A percentile compares a stretch with the other conserved stretches of the same genome.
These are phyloP conservation scores for Leptographium procerum DNA, from an alignment of 2,329 filamentous ascomycete species.

Conservation along the genomic window DNA sequence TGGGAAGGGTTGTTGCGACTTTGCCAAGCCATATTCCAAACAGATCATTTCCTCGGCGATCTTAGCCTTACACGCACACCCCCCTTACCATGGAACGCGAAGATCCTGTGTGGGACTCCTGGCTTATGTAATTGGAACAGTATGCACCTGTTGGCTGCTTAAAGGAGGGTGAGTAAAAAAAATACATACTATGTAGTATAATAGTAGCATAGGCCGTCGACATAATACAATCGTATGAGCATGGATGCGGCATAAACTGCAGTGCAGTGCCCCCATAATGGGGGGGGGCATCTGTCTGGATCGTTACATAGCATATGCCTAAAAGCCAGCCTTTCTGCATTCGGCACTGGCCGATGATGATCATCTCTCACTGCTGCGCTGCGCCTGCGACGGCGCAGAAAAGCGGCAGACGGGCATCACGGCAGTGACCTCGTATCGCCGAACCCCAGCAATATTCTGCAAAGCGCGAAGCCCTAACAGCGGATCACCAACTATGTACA, in stretches of 20 bases:
- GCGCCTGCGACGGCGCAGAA: background rate
- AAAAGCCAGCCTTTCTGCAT: background rate
- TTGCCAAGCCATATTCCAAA: background rate
- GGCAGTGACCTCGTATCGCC: background rate
- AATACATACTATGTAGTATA: no score
- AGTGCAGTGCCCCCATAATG: no score
- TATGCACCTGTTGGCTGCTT: no score
- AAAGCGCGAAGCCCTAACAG: background rate
- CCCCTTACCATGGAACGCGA: background rate
- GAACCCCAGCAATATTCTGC: background rate
- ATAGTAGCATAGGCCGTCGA: no score
- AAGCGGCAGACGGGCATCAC: background rate
- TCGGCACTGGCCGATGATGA: background rate
- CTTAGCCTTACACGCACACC: background rate
- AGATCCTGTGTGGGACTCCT: no score
- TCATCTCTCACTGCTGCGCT: background rate
- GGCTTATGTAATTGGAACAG: no score
- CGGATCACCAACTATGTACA: background rate
- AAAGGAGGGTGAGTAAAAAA: no score
- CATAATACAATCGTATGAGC: no score
- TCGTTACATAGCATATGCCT: background rate
- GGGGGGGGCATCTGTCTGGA: background rate
- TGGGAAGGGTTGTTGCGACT: background rate
- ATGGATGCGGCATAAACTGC: background rate
- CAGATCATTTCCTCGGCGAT: background rate